Base-by-base conservation (phyloP, 306 rosid genomes). In the Vigna trinervia region DNA sequence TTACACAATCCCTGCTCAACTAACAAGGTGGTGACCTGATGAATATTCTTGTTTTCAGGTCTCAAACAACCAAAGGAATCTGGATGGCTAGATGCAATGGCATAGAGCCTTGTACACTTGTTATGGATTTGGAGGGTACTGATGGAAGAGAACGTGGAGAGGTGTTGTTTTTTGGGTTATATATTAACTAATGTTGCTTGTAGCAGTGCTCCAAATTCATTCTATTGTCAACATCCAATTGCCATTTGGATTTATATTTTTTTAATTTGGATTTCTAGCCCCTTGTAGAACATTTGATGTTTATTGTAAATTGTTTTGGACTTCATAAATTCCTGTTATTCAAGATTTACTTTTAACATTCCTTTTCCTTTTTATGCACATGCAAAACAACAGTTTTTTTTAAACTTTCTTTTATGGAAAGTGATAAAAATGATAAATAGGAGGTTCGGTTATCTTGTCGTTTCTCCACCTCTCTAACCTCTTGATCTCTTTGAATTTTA, bases 71-170 rank as follows among this genome's bases (percentile, higher is more conserved):
- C 28, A 96, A 96, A 85, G 99, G 99, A 84, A 93, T 96, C 69
- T 96, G 99, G 99, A 84, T 90, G 83, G 99, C 99, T 71, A 88
- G 66, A 75, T 92, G 99, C 78, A 81, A 82, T 13, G 99, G 96
- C 78, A 92, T 96, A 47, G 98, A 93, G 79, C 99, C 99, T 68
- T 91, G 90, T 77, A 96, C 99, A 13, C 80, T 96, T 82, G 99
- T 91, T 63, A 92, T 96, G 99, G 99, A 96, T 86, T 87, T 96
- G 85, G 99, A 93, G 89, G 99, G 99, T 73, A 92, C 99, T 20
- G 99, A 96, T 86, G 99, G 99, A 83, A 88, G 99, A 84, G 99
- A 96, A 84, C 93, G 99, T n/a, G 99, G 99, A 86, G 99, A 96
- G 99, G 99, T 96, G 85, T 77, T 46, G 20, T 75, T 71, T 4